Percentiles rank a stretch among this genome's conserved stretches.
These are phyloP conservation scores for Fusarium paranaense DNA, from an alignment of 2,329 filamentous ascomycete species.

Conservation along the genomic window DNA sequence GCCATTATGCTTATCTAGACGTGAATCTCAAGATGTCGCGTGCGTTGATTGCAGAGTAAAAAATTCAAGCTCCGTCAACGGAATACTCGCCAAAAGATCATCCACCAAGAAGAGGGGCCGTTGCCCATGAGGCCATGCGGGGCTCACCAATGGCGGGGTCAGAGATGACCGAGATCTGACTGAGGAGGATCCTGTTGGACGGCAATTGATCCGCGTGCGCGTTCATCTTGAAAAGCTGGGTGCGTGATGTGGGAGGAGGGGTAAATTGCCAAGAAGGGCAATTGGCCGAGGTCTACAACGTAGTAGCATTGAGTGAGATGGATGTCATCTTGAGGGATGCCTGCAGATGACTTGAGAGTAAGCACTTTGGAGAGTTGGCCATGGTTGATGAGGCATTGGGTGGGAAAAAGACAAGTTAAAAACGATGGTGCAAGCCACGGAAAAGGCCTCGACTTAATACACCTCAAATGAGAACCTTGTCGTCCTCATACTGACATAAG, in stretches of 20 bases:
- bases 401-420: background rate
- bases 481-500: background rate
- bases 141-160: slow-evolving; percentile 25
- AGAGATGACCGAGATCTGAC: slow-evolving; percentile 23
- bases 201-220: slow-evolving; percentile 1
- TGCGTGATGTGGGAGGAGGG: slow-evolving; percentile 25
- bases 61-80: background rate
- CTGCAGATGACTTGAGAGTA: background rate
- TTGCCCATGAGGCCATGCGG: slow-evolving; percentile 10
- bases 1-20: slow-evolving; percentile 21
- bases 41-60: background rate
- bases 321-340: background rate
- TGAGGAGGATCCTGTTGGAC: background rate
- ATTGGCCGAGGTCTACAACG: background rate
- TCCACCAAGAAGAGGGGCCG: slow-evolving; percentile 20
- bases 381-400: no score
- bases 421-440: background rate
- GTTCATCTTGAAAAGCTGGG: background rate
- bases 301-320: background rate
- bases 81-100: background rate
- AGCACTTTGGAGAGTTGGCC: background rate
- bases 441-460: background rate
- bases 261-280: slow-evolving; percentile 3
- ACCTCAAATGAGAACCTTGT: background rate
- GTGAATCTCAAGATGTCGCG: background rate